Conservation (phyloP, 2,329 filamentous ascomycete species). For the Colletotrichum higginsianum region DNA sequence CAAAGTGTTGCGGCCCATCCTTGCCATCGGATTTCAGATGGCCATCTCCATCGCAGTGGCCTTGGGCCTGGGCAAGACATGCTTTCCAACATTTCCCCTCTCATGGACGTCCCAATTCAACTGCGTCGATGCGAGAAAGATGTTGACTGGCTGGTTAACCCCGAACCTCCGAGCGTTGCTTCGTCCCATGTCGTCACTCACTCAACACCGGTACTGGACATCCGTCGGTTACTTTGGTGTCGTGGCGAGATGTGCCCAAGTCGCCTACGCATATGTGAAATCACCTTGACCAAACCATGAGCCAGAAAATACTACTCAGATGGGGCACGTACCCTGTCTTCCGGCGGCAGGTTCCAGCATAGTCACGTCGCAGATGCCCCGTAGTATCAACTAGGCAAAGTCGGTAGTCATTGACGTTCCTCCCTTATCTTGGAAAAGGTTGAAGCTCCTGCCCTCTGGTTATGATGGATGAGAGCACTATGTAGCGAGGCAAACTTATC, state of each 20-base stretch:
- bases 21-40: conserved; percentile 15
- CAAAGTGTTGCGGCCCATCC: conserved; percentile 6
- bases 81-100: background rate
- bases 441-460: background rate
- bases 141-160: conserved; percentile 9
- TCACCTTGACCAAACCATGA: conserved; percentile 1
- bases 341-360: background rate
- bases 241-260: background rate
- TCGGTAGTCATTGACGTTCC: background rate
- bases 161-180: conserved; percentile 23
- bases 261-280: conserved; percentile 9
- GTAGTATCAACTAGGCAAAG: background rate
- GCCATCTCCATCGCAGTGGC: conserved; percentile 8
- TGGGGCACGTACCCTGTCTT: conserved; percentile 1
- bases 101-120: background rate
- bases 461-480: background rate
- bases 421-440: background rate
- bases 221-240: background rate
- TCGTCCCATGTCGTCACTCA: conserved; percentile 35
- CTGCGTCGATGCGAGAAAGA: background rate
- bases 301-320: background rate
- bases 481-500: conserved; percentile 8
- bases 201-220: background rate
- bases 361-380: background rate
- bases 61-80: background rate